phyloP scores from a whole-genome alignment of 192 early-diverging fungal genomes.

The Paraglomus brasilianum region DNA sequence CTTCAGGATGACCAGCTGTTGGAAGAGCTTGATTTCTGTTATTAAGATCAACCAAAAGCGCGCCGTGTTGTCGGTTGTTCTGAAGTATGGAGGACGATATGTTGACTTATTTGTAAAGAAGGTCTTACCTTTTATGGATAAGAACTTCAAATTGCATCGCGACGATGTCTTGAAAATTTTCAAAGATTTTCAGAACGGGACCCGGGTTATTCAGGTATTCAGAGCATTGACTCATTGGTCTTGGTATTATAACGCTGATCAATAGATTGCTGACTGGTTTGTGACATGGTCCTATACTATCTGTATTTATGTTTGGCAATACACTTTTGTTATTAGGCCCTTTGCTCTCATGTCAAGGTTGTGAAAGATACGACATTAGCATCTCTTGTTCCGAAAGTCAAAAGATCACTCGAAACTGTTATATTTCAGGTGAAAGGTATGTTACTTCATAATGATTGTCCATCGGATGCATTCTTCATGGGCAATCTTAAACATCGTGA shows the following conservation, averaged over 20 bases:
- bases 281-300: neutral
- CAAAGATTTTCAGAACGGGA: constrained; percentile 51
- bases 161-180: constrained; percentile 47
- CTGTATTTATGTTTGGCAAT: neutral
- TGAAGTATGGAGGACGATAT: constrained; percentile 50
- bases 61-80: constrained; percentile 40
- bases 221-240: neutral
- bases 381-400: constrained; percentile 64
- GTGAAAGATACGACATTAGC: constrained; percentile 60
- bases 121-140: constrained; percentile 48
- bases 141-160: constrained; percentile 46
- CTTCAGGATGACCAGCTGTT: constrained; percentile 41
- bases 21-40: constrained; percentile 43
- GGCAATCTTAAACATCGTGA: constrained; percentile 73
- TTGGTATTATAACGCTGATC: neutral
- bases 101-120: constrained; percentile 56
- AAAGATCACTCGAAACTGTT: constrained; percentile 69
- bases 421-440: constrained; percentile 74
- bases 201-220: constrained; percentile 50
- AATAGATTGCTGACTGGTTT: too few relatives aligned
- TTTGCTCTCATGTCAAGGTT: constrained; percentile 77
- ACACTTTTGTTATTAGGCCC: constrained; percentile 48
- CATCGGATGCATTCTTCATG: constrained; percentile 46
- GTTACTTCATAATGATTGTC: constrained; percentile 65
- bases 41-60: constrained; percentile 52